Evolutionary conservation across 2,329 filamentous ascomycete genomes (phyloP).

Genomic region (Verticillium tricorpus): DNA sequence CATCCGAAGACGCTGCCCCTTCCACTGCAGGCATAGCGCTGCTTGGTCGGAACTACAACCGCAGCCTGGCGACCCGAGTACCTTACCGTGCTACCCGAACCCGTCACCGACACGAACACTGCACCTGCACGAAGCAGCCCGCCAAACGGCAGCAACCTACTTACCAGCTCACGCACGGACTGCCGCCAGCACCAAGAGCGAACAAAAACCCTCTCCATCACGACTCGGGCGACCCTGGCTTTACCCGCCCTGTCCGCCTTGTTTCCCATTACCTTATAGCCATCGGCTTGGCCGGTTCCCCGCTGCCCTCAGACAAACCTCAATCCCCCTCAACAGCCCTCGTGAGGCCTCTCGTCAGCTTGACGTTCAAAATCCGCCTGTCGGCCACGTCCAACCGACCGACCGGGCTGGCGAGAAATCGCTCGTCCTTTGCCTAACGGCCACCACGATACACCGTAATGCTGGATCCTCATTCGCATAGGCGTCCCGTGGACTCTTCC

Average conservation of each 20-base stretch:
- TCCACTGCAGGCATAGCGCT: not conserved
- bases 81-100: not conserved
- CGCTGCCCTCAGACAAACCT: not conserved
- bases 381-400: not conserved
- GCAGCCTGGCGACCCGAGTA: not conserved
- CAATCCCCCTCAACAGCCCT: not conserved
- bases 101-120: not conserved
- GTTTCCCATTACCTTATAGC: not conserved
- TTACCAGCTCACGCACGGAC: not conserved
- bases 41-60: not conserved
- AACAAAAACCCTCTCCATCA: not conserved
- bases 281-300: not conserved
- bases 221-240: not conserved
- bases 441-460: slow-evolving; percentile 2
- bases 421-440: not conserved
- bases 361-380: not conserved
- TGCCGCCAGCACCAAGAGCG: not conserved
- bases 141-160: not conserved
- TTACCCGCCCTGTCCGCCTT: not conserved
- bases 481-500: slow-evolving; percentile 18
- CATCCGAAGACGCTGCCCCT: not conserved
- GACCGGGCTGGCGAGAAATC: not conserved
- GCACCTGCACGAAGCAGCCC: not conserved
- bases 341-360: not conserved
- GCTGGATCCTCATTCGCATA: slow-evolving; percentile 16